Percentiles rank a stretch among this genome's conserved stretches.
These are phyloP conservation scores for Pseudozyma thailandica DNA, from an alignment of 1,284 basidiomycete genomes.

Conservation along the genomic window DNA sequence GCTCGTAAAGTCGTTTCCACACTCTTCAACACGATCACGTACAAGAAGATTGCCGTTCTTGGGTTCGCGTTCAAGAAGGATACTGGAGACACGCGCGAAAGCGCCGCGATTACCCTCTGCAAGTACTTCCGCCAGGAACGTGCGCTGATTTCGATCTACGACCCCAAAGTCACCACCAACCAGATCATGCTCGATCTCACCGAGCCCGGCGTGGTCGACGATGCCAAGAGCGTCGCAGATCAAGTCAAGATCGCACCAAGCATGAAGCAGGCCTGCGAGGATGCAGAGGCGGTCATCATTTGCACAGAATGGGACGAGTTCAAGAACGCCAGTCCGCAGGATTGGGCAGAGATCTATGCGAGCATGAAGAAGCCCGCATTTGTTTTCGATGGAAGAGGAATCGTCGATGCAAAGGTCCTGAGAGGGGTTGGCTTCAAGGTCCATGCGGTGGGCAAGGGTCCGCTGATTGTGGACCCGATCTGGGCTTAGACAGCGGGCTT, in stretches of 20 bases:
- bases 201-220: conserved; percentile 72
- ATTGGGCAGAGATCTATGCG: conserved; percentile 86
- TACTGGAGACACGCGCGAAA: conserved; percentile 77
- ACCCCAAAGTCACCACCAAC: conserved; percentile 78
- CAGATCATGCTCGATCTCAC: conserved; percentile 73
- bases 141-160: conserved; percentile 87
- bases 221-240: conserved; percentile 77
- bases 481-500: conserved; percentile 42
- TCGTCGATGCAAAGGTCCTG: conserved; percentile 83
- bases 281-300: conserved; percentile 90
- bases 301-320: conserved; percentile 84
- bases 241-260: conserved; percentile 81
- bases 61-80: conserved; percentile 75
- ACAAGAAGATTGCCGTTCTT: conserved; percentile 94
- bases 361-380: conserved; percentile 87
- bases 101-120: conserved; percentile 93
- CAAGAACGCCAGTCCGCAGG: conserved; percentile 74
- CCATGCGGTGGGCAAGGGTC: conserved; percentile 68
- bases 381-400: conserved; percentile 84
- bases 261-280: conserved; percentile 86
- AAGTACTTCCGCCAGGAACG: conserved; percentile 91
- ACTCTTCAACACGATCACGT: conserved; percentile 96
- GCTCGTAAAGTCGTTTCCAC: conserved; percentile 72
- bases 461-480: conserved; percentile 63
- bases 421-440: conserved; percentile 93